Conservation (phyloP, 495 filamentous ascomycete genomes). For the Neurospora sp. region DNA sequence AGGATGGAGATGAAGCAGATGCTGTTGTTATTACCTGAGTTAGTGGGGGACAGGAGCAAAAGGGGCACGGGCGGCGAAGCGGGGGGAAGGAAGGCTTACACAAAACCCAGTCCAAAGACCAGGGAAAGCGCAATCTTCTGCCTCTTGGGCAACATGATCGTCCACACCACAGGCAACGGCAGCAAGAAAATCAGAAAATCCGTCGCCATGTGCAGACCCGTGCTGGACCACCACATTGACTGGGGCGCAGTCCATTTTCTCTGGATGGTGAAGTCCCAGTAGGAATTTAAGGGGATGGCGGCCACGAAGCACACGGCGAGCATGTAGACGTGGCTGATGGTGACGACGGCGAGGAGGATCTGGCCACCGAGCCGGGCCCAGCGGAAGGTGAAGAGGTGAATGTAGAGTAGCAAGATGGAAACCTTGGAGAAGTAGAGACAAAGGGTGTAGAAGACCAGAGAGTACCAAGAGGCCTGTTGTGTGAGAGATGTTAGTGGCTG, state of each 20-base stretch:
- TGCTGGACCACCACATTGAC: constrained; percentile 24
- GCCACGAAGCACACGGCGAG: constrained; percentile 18
- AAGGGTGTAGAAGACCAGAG: constrained; percentile 19
- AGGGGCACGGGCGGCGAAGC: too few relatives aligned
- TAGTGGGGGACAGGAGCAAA: too few relatives aligned
- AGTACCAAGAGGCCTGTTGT: constrained; percentile 20
- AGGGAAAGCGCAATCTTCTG: constrained; percentile 26
- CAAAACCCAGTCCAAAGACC: constrained; percentile 26
- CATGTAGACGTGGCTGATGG: constrained; percentile 16
- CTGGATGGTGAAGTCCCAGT: constrained; percentile 21
- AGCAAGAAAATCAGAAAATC: constrained; percentile 30
- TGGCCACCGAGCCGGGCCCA: constrained; percentile 23
- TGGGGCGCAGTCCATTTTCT: constrained; percentile 18
- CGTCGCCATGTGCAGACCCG: constrained; percentile 23
- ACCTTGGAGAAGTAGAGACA: constrained; percentile 26
- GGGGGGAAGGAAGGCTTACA: constrained; percentile 8
- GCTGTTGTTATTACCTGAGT: too few relatives aligned
- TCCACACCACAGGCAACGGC: constrained; percentile 29
- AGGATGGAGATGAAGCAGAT: constrained; percentile 27
- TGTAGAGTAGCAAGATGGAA: constrained; percentile 30
- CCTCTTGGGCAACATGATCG: constrained; percentile 19
- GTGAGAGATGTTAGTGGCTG: neutral
- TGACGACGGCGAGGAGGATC: constrained; percentile 17
- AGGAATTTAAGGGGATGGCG: constrained; percentile 19
- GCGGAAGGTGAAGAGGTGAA: constrained; percentile 28